A percentile compares a stretch with the other conserved stretches of the same genome.
phyloP scores from a whole-genome alignment of 1,139 yeast species.

The Nakaseomyces bracarensis region DNA sequence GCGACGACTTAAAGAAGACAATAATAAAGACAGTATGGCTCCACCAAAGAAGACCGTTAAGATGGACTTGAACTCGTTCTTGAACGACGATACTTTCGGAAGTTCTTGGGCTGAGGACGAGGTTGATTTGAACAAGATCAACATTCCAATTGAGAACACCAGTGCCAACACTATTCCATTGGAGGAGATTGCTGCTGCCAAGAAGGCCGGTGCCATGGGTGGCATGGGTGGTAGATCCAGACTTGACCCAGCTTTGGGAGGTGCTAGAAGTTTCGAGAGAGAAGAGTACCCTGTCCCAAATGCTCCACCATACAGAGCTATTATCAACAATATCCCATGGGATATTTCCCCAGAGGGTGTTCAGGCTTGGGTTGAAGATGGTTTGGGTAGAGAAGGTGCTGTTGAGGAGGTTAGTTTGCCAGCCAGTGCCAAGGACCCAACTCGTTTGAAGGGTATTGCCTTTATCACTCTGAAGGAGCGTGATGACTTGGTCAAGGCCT shows the following conservation, averaged over 20 bases:
- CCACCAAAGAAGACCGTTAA: conserved; percentile 48
- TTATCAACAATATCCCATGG: conserved; percentile 81
- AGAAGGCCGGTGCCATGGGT: conserved; percentile 13
- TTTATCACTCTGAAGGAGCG: conserved; percentile 70
- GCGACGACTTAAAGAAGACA: conserved; percentile 4
- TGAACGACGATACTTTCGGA: conserved; percentile 43
- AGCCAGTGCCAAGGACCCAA: conserved; percentile 49
- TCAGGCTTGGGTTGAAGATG: conserved; percentile 57
- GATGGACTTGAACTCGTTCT: conserved; percentile 50
- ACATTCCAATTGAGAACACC: conserved; percentile 40
- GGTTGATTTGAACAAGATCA: conserved; percentile 57
- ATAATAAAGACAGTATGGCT: conserved; percentile 32
- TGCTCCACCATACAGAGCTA: conserved; percentile 83
- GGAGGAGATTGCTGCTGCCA: conserved; percentile 26
- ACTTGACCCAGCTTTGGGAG: conserved; percentile 34
- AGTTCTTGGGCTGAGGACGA: conserved; percentile 79
- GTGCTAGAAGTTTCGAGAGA: conserved; percentile 36
- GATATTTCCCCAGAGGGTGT: conserved; percentile 63
- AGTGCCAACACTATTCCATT: conserved; percentile 27
- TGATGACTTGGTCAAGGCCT: conserved; percentile 60
- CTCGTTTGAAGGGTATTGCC: conserved; percentile 76
- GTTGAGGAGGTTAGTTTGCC: conserved; percentile 54
- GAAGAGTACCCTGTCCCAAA: conserved; percentile 83
- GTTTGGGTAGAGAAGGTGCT: conserved; percentile 50
- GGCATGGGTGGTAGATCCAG: conserved; percentile 30